Conservation (phyloP, 2,329 filamentous ascomycete species). For the Macroventuria anomochaeta region DNA sequence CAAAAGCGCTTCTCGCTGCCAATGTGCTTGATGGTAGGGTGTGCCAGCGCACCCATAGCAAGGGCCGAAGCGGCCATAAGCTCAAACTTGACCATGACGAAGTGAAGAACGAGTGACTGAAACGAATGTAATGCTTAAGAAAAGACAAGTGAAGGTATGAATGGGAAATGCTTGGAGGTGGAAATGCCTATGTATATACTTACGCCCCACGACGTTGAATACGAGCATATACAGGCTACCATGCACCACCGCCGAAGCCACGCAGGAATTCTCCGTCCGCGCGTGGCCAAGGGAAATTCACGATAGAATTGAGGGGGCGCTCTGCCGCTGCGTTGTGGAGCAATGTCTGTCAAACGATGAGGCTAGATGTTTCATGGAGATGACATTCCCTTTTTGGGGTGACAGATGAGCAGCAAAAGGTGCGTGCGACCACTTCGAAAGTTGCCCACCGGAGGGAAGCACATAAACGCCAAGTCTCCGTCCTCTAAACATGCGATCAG, state of each 20-base stretch:
- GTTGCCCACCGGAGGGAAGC: not conserved
- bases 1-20: slow-evolving; percentile 28
- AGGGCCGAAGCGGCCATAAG: slow-evolving; percentile 24
- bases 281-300: not conserved
- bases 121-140: slow-evolving; percentile 10
- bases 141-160: not conserved
- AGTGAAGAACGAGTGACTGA: slow-evolving; percentile 8
- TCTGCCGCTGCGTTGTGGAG: slow-evolving; percentile 6
- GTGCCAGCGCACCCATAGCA: slow-evolving; percentile 30
- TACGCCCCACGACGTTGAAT: not conserved
- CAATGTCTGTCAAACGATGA: not conserved
- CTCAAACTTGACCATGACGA: slow-evolving; percentile 28
- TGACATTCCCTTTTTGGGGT: not conserved
- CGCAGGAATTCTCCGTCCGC: not conserved
- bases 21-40: slow-evolving; percentile 35
- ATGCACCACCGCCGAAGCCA: not conserved
- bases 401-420: not conserved
- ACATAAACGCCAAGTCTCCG: not conserved
- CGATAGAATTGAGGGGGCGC: not conserved
- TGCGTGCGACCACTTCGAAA: not conserved
- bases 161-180: not conserved
- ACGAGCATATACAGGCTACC: not conserved
- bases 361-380: slow-evolving; percentile 13
- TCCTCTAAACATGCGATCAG: not conserved
- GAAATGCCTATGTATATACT: not conserved